phyloP scores from a whole-genome alignment of 2,329 filamentous ascomycete genomes.

The Claviceps maximensis region DNA sequence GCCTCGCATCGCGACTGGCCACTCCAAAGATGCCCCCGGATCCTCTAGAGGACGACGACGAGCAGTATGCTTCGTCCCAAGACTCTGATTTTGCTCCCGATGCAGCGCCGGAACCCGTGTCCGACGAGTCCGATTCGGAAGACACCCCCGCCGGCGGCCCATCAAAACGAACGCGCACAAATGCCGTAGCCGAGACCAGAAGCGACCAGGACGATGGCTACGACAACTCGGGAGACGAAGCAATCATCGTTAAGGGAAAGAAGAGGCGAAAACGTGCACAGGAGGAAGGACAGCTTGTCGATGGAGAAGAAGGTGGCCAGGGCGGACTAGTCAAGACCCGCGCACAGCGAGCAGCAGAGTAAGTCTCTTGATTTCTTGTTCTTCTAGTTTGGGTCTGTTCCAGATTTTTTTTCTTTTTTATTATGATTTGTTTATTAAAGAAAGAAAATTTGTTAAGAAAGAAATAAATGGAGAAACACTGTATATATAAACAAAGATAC shows the following conservation, averaged over 20 bases:
- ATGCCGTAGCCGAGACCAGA: conserved; percentile 9
- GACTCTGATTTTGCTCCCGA: conserved; percentile 64
- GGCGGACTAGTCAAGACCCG: conserved; percentile 60
- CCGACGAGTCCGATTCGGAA: conserved; percentile 39
- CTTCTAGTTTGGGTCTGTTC: too few species aligned
- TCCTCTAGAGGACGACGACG: conserved; percentile 33
- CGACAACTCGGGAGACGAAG: conserved; percentile 61
- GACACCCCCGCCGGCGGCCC: conserved; percentile 17
- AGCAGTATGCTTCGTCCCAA: conserved; percentile 55
- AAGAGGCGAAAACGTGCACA: conserved; percentile 36
- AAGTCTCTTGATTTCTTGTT: conserved; percentile 13
- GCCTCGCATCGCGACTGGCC: background rate
- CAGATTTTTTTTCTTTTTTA: too few species aligned
- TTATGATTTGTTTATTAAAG: background rate
- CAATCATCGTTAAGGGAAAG: conserved; percentile 49
- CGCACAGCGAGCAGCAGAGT: conserved; percentile 54
- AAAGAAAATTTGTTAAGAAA: too few species aligned
- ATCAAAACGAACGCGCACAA: conserved; percentile 13
- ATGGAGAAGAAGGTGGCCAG: conserved; percentile 43
- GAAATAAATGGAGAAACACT: background rate
- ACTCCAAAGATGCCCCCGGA: conserved; percentile 26
- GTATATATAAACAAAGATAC: background rate
- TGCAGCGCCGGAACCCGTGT: conserved; percentile 31
- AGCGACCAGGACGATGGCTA: conserved; percentile 35
- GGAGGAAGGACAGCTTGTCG: conserved; percentile 20